Percentiles rank a stretch among this genome's conserved stretches.
Conservation (phyloP, 257 asterid genomes). For the Solanum ahanhuiri region DNA sequence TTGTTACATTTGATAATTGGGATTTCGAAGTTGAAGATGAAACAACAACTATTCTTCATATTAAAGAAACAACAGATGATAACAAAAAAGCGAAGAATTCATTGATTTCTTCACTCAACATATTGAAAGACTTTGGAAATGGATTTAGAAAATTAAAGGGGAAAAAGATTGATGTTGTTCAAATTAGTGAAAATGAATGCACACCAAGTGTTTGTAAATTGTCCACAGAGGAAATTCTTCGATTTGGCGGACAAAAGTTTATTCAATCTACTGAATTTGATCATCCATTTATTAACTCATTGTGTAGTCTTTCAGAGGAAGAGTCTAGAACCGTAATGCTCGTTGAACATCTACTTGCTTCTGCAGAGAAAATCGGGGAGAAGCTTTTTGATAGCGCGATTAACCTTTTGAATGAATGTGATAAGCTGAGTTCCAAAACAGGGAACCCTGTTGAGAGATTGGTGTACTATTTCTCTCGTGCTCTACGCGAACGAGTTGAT, state of each 20-base stretch:
- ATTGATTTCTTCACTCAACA: conserved; percentile 20
- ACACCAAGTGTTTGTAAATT: background rate
- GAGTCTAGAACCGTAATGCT: conserved; percentile 28
- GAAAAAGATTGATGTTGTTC: background rate
- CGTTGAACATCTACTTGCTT: conserved; percentile 30
- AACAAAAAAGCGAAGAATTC: background rate
- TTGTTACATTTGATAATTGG: conserved; percentile 4
- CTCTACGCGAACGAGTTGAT: conserved; percentile 19
- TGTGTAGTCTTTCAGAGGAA: conserved; percentile 16
- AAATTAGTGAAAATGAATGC: background rate
- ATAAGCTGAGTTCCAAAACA: conserved; percentile 6
- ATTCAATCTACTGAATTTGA: conserved; percentile 20
- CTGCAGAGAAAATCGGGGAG: conserved; percentile 37
- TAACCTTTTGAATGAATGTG: conserved; percentile 12
- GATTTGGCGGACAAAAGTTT: conserved; percentile 44
- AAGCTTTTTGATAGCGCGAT: conserved; percentile 20
- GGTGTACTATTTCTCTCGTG: conserved; percentile 17
- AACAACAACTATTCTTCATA: background rate
- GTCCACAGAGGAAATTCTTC: conserved; percentile 24
- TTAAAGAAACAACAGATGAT: background rate
- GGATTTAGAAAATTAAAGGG: conserved; percentile 30
- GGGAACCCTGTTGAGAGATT: conserved; percentile 26
- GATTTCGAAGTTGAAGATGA: conserved; percentile 6
- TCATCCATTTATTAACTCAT: conserved; percentile 23
- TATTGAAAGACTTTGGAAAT: conserved; percentile 32